Evolutionary conservation across 352 stramenopile species (phyloP), one percentile per base, ranked within the genome.

Genomic region (Lagenidium sp.): DNA sequence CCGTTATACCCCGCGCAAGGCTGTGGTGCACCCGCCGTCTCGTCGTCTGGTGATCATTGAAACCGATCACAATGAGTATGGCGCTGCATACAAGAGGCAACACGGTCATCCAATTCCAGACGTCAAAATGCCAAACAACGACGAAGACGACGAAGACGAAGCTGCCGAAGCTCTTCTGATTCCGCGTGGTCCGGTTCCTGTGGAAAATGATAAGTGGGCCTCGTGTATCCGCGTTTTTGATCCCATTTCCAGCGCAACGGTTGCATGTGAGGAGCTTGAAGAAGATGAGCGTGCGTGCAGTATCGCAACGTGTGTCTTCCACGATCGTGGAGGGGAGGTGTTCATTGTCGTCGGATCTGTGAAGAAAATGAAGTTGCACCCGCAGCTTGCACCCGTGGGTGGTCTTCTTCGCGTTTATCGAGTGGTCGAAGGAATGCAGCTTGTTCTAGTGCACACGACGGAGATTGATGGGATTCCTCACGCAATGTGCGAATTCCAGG

Each of bases 171-270:
- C 79, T 5, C 46, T 94, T 7, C 46, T 92, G 13, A 69, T 79
- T 42, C 67, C 77, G 24, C 75, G 73, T 36, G 72, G 65, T 4
- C 67, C 69, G 0, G 50, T 91, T 22, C 71, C 82, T 2, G 46
- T 47, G 20, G 75, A 83, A 30, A 70, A 70, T 21, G 65, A 67
- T 47, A 84, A 89, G 36, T 99, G 97, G 97, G 96, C 95, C 16
- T 98, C 93, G 6, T 99, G 95, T 54, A 64, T 99, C 28, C 94
- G 96, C n/a, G 85, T 99, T 31, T 59, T 99, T 28, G 96, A 99
- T 58, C 94, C 95, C n/a, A 68, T 85, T 3, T 83, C 92, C 16
- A 82, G 70, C 45, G 66, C 89, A 24, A 95, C 82, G 0, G 66
- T 95, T 10, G 63, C 87, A 23, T 89, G 92, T 39, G 69, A 98